Evolutionary conservation across 495 filamentous ascomycete species (phyloP).

Genomic region (Elaphomyces granulatus): DNA sequence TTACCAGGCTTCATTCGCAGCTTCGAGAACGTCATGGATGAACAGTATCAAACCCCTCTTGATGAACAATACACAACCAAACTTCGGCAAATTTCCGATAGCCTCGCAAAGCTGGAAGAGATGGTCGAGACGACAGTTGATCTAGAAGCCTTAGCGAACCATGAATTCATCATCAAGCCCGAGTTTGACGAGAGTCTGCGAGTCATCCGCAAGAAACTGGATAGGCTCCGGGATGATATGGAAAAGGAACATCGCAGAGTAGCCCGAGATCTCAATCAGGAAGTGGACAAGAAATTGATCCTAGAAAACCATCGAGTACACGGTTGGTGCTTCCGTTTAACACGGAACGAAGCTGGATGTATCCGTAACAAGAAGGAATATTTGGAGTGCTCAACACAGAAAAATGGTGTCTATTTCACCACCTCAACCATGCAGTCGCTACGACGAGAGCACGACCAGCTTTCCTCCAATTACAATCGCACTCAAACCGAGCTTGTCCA

Average conservation of each 20-base stretch:
- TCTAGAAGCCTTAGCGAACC: constrained; percentile 85
- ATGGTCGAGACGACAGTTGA: constrained; percentile 99
- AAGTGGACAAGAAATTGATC: constrained; percentile 96
- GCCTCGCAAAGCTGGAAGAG: constrained; percentile 75
- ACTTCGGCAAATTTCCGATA: constrained; percentile 58
- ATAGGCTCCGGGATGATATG: constrained; percentile 74
- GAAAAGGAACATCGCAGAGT: constrained; percentile 64
- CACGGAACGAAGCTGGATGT: constrained; percentile 76
- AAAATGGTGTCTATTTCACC: constrained; percentile 98
- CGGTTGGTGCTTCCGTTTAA: constrained; percentile 94
- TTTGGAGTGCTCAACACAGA: constrained; percentile 94
- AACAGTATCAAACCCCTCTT: constrained; percentile 75
- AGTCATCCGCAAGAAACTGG: constrained; percentile 78
- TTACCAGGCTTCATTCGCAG: constrained; percentile 81
- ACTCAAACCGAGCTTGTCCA: constrained; percentile 84
- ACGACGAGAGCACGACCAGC: constrained; percentile 83
- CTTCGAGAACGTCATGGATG: constrained; percentile 89
- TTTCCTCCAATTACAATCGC: constrained; percentile 89
- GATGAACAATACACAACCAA: constrained; percentile 82
- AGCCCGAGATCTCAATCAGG: constrained; percentile 72
- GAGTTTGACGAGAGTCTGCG: constrained; percentile 88
- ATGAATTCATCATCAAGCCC: constrained; percentile 98
- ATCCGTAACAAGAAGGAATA: constrained; percentile 86
- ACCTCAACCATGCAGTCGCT: constrained; percentile 69
- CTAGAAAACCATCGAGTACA: constrained; percentile 92